Percentiles rank a stretch among this genome's conserved stretches.
Conservation (phyloP, 257 asterid genomes). For the Misopates orontium region DNA sequence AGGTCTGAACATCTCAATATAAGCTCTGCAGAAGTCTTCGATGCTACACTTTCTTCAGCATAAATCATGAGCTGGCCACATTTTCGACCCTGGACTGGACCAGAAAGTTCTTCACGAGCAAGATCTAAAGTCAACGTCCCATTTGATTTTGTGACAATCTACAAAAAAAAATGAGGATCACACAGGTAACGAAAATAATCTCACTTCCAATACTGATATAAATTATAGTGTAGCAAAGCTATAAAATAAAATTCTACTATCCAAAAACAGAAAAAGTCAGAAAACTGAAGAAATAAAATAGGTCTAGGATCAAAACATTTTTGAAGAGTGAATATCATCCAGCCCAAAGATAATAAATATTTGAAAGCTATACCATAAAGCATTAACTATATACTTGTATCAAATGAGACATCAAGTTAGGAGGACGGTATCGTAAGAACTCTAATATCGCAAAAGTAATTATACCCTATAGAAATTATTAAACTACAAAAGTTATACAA, state of each 20-base stretch:
- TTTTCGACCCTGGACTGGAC: constrained; percentile 41
- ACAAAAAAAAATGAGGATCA: constrained; percentile 30
- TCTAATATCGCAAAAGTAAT: constrained; percentile 10
- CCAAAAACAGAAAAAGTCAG: constrained; percentile 7
- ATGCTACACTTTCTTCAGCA: constrained; percentile 82
- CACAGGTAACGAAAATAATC: constrained; percentile 17
- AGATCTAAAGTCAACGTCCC: constrained; percentile 67
- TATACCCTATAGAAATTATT: constrained; percentile 23
- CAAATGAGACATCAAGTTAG: constrained; percentile 23
- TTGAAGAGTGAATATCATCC: constrained; percentile 15
- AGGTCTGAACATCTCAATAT: constrained; percentile 80
- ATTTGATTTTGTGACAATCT: constrained; percentile 72
- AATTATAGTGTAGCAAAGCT: constrained; percentile 11
- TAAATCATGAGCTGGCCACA: constrained; percentile 68
- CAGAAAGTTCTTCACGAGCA: constrained; percentile 46
- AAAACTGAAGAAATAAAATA: constrained; percentile 17
- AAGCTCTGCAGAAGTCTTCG: constrained; percentile 85
- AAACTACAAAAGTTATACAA: neutral
- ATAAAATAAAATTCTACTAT: constrained; percentile 5
- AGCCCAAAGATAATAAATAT: constrained; percentile 23
- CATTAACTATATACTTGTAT: neutral
- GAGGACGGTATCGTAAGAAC: constrained; percentile 18
- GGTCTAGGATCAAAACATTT: constrained; percentile 16
- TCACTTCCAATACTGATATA: no score
- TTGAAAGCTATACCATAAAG: constrained; percentile 18